Conservation (phyloP, 306 rosid species). For the Inga oerstediana region DNA sequence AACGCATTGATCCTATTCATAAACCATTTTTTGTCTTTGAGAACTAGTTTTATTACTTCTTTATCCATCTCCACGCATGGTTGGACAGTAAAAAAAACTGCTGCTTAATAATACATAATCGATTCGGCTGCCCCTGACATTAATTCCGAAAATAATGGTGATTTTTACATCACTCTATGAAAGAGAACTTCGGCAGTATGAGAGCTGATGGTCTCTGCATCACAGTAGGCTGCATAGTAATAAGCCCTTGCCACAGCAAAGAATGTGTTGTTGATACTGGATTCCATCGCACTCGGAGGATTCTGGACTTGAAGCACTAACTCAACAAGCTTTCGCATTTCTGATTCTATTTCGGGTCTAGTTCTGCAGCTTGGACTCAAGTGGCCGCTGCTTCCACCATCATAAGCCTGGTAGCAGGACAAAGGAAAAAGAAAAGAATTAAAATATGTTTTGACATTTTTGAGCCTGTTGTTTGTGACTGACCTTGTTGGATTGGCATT, state of each 20-base stretch:
- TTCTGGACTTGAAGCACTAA: slow-evolving; percentile 50
- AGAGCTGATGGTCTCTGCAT: slow-evolving; percentile 48
- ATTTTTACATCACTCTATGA: slow-evolving; percentile 54
- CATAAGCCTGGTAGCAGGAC: slow-evolving; percentile 41
- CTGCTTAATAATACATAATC: not conserved
- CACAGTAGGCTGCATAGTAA: slow-evolving; percentile 62
- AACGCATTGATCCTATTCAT: not conserved
- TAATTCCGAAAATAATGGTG: not conserved
- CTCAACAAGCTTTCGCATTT: slow-evolving; percentile 69
- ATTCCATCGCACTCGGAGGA: slow-evolving; percentile 43
- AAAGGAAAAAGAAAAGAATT: not conserved
- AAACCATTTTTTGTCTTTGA: not conserved
- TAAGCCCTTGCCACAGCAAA: slow-evolving; percentile 68
- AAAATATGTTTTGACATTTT: not conserved
- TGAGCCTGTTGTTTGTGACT: not conserved
- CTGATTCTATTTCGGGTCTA: slow-evolving; percentile 53
- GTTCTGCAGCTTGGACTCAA: slow-evolving; percentile 18
- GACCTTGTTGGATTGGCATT: slow-evolving; percentile 53
- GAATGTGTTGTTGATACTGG: slow-evolving; percentile 62
- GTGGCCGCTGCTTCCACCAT: slow-evolving; percentile 24
- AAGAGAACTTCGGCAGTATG: slow-evolving; percentile 74
- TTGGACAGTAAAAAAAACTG: not conserved
- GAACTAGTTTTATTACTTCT: not conserved
- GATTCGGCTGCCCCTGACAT: not conserved
- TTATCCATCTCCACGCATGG: not conserved